Conservation (phyloP, 2,329 filamentous ascomycete species). For the Ophiocordyceps camponoti-leonardi region DNA sequence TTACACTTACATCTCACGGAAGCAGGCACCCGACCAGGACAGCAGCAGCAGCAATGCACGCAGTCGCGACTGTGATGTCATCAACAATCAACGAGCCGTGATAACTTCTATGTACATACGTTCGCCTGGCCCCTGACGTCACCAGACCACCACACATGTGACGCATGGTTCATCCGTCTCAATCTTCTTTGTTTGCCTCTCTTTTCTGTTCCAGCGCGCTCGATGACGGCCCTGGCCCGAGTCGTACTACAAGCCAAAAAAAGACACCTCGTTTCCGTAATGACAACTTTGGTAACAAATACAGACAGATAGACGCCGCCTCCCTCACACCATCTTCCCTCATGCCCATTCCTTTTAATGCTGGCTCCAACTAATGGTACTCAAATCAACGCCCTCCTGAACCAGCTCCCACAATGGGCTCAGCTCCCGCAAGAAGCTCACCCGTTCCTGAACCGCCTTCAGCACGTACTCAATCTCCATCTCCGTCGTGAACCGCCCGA, state of each 20-base stretch:
- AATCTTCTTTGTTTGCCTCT: not conserved
- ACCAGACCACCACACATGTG: not conserved
- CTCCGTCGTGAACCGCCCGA: slow-evolving; percentile 92
- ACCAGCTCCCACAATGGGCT: slow-evolving; percentile 96
- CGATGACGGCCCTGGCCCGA: not conserved
- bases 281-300: not conserved
- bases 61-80: not conserved
- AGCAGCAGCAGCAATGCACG: not conserved
- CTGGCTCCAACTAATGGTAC: slow-evolving; percentile 97
- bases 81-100: not conserved
- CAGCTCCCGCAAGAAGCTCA: slow-evolving; percentile 83
- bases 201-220: not conserved
- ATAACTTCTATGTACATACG: too few relatives aligned
- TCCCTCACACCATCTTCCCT: too few relatives aligned
- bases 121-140: not conserved
- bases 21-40: not conserved
- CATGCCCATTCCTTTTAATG: slow-evolving; percentile 52
- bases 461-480: slow-evolving; percentile 93
- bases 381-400: slow-evolving; percentile 87
- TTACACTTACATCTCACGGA: too few relatives aligned
- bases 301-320: not conserved
- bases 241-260: not conserved
- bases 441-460: slow-evolving; percentile 79
- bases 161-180: not conserved
- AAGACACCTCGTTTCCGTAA: too few relatives aligned